A percentile compares a stretch with the other conserved stretches of the same genome.
phyloP scores from a whole-genome alignment of 1,284 basidiomycete genomes.

The Melampsora medusae region DNA sequence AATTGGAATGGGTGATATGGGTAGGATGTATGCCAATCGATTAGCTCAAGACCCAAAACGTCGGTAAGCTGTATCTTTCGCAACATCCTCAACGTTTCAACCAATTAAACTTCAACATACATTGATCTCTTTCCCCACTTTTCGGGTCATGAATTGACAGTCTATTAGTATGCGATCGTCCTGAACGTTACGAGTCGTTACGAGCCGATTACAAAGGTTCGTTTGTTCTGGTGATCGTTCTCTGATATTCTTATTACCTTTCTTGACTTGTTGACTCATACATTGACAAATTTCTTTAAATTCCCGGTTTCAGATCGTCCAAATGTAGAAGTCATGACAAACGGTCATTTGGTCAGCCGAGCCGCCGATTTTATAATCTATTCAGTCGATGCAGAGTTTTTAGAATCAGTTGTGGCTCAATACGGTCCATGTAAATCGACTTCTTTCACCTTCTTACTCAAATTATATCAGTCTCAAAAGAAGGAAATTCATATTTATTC shows the following conservation, averaged over 20 bases:
- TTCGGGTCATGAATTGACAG: slow-evolving; percentile 56
- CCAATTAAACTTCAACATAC: background rate
- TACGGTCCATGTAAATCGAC: slow-evolving; percentile 80
- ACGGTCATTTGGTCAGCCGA: slow-evolving; percentile 80
- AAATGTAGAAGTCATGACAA: slow-evolving; percentile 66
- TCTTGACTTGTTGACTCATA: background rate
- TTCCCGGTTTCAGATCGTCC: slow-evolving; percentile 46
- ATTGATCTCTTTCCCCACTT: no score
- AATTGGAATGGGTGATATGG: slow-evolving; percentile 70
- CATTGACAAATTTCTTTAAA: background rate
- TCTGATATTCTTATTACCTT: background rate
- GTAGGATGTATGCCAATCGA: slow-evolving; percentile 80
- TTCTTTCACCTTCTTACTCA: background rate
- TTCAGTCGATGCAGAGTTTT: slow-evolving; percentile 88
- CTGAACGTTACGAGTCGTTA: slow-evolving; percentile 71
- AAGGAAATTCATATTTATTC: background rate
- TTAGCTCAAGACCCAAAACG: slow-evolving; percentile 77
- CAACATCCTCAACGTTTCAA: slow-evolving; percentile 19
- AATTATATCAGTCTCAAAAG: background rate
- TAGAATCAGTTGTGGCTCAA: slow-evolving; percentile 75
- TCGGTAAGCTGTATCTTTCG: slow-evolving; percentile 61
- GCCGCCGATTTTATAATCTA: slow-evolving; percentile 85
- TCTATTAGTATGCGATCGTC: slow-evolving; percentile 88
- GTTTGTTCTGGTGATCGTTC: slow-evolving; percentile 36
- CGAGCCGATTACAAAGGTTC: slow-evolving; percentile 66